Conservation (phyloP, 2,329 filamentous ascomycete genomes). For the Mycogone perniciosa region DNA sequence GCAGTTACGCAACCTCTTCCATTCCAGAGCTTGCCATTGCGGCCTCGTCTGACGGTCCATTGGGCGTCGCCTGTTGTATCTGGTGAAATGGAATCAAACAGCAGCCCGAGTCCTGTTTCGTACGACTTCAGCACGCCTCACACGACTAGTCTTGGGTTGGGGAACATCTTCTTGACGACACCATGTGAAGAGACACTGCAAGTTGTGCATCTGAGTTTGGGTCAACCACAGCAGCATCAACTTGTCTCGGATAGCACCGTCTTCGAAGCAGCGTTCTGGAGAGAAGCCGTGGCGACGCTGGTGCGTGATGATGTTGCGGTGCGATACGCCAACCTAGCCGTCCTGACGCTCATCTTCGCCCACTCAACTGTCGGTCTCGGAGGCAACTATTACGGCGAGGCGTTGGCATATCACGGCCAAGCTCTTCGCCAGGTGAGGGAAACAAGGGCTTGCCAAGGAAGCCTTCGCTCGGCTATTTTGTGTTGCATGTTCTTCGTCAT, state of each 20-base stretch:
- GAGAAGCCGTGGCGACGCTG: slow-evolving; percentile 28
- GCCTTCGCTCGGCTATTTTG: slow-evolving; percentile 25
- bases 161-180: background rate
- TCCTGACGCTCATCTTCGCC: slow-evolving; percentile 28
- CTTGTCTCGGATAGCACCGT: slow-evolving; percentile 9
- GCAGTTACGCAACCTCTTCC: background rate
- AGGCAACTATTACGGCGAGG: slow-evolving; percentile 25
- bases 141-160: background rate
- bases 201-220: background rate
- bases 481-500: slow-evolving; percentile 33
- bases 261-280: slow-evolving; percentile 32
- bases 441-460: slow-evolving; percentile 13
- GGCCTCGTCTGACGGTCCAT: background rate
- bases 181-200: background rate
- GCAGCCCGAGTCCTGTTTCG: slow-evolving; percentile 4
- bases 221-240: background rate
- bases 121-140: slow-evolving; percentile 7
- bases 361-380: slow-evolving; percentile 8
- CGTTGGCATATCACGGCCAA: slow-evolving; percentile 28
- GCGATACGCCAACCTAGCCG: slow-evolving; percentile 31
- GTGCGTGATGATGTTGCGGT: slow-evolving; percentile 28
- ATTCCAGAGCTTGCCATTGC: background rate
- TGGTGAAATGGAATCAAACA: background rate
- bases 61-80: background rate
- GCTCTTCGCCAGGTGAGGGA: slow-evolving; percentile 25